Evolutionary conservation across 2,329 filamentous ascomycete genomes (phyloP).

Genomic region (Epichloe hybrida): DNA sequence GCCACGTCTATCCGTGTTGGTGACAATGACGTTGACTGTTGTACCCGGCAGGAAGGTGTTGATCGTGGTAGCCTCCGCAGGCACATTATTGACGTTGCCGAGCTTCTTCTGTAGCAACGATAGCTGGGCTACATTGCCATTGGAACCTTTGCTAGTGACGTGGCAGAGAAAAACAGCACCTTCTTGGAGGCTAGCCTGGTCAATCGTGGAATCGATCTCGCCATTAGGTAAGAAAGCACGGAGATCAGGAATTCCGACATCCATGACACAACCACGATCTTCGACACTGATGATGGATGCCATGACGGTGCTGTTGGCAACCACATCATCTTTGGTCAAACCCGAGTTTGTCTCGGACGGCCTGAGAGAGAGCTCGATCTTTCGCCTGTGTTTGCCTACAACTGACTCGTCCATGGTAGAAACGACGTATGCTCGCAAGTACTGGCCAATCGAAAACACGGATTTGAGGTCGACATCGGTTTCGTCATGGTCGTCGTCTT

Average conservation of each 20-base stretch:
- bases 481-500: constrained; percentile 28
- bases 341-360: constrained; percentile 68
- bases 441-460: constrained; percentile 75
- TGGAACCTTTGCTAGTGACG: constrained; percentile 59
- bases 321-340: constrained; percentile 57
- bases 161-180: constrained; percentile 77
- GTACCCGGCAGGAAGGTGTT: constrained; percentile 85
- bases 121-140: constrained; percentile 76
- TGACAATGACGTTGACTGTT: constrained; percentile 72
- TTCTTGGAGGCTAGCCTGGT: constrained; percentile 58
- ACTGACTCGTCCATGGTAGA: constrained; percentile 59
- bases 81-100: constrained; percentile 49
- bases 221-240: constrained; percentile 77
- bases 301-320: constrained; percentile 67
- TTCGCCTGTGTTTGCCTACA: constrained; percentile 54
- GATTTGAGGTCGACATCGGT: constrained; percentile 57
- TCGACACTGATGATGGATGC: constrained; percentile 85
- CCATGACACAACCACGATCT: constrained; percentile 91
- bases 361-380: constrained; percentile 76
- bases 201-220: constrained; percentile 55
- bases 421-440: constrained; percentile 69
- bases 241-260: constrained; percentile 61
- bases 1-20: constrained; percentile 61
- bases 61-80: constrained; percentile 71
- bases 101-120: constrained; percentile 60